A percentile compares a stretch with the other conserved stretches of the same genome.
These are phyloP conservation scores for Lodderomyces jiufengensis DNA, from an alignment of 1,139 yeast species.

Conservation along the genomic window DNA sequence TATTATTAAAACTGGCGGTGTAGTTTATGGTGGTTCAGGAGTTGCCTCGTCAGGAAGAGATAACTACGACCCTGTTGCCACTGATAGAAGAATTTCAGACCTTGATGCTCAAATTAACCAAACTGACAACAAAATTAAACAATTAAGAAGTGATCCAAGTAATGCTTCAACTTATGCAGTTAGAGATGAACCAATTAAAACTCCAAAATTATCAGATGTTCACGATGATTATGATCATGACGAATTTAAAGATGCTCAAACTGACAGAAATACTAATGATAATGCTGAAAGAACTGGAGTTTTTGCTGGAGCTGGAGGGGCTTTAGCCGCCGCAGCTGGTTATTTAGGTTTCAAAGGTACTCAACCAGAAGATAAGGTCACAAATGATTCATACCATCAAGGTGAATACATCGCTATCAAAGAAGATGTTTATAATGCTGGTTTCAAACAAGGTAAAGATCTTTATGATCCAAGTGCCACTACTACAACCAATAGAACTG, in stretches of 20 bases:
- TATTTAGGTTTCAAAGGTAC: conserved; percentile 8
- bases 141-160: conserved; percentile 11
- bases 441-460: conserved; percentile 8
- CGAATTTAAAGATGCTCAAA: conserved; percentile 4
- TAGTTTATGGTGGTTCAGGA: conserved; percentile 5
- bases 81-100: conserved; percentile 10
- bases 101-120: conserved; percentile 11
- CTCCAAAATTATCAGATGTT: conserved; percentile 11
- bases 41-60: conserved; percentile 5
- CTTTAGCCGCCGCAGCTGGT: conserved; percentile 13
- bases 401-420: conserved; percentile 6
- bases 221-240: conserved; percentile 7
- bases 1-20: conserved; percentile 3
- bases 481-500: not conserved
- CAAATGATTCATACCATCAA: conserved; percentile 5
- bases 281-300: conserved; percentile 11
- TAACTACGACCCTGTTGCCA: conserved; percentile 5
- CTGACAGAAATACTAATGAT: conserved; percentile 5
- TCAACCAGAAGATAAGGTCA: conserved; percentile 1
- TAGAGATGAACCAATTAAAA: conserved; percentile 15
- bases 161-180: conserved; percentile 18
- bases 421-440: conserved; percentile 9
- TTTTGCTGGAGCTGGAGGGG: conserved; percentile 13
- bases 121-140: conserved; percentile 10
- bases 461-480: conserved; percentile 3